A percentile compares a stretch with the other conserved stretches of the same genome.
These are phyloP conservation scores for Sporothrix protearum DNA, from an alignment of 2,329 filamentous ascomycete genomes.

Conservation along the genomic window DNA sequence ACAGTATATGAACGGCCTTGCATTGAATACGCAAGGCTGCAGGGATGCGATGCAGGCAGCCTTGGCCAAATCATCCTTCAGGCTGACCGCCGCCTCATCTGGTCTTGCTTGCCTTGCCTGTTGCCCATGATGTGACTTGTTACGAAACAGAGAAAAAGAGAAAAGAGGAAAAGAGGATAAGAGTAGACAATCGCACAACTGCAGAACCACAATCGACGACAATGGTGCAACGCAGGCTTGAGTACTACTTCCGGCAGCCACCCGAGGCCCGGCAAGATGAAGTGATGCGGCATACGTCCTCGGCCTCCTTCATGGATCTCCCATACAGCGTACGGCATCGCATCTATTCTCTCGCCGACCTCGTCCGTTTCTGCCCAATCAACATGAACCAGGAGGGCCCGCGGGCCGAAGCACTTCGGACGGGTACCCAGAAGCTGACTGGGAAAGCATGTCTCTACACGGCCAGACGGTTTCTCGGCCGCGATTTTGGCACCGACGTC, in stretches of 20 bases:
- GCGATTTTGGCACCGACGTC: background rate
- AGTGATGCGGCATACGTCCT: background rate
- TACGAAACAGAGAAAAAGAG: no score
- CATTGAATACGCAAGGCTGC: no score
- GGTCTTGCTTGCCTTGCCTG: no score
- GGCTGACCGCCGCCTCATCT: no score
- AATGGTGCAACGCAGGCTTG: background rate
- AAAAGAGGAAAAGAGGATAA: no score
- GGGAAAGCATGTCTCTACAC: background rate
- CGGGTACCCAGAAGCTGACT: background rate
- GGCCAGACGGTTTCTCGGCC: background rate
- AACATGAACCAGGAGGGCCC: conserved; percentile 15
- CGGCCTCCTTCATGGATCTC: conserved; percentile 9
- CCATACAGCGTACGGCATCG: conserved; percentile 3
- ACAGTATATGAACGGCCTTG: no score
- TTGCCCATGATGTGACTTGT: no score
- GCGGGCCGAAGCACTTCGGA: background rate
- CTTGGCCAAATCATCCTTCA: no score
- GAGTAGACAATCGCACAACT: no score
- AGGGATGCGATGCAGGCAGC: no score
- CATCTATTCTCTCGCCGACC: background rate
- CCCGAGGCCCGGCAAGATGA: background rate
- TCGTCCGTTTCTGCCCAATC: conserved; percentile 15
- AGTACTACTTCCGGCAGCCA: background rate
- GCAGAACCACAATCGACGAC: no score